Evolutionary conservation across 164 flowering plant genomes (phyloP), one percentile per base, ranked within the genome.

Genomic region (Saururus chinensis): DNA sequence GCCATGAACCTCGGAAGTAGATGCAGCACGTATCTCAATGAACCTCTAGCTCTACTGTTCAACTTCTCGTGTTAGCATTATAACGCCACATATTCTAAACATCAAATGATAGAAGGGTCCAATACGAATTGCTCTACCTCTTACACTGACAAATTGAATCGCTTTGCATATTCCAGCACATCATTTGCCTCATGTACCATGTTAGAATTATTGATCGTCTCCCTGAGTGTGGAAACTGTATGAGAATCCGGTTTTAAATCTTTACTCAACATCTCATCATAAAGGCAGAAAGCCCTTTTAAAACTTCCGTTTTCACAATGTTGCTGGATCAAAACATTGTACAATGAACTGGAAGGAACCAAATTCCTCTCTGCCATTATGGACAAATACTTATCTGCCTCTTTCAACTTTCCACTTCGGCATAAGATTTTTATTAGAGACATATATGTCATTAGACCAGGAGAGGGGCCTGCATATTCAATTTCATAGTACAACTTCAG

Each of bases 401-500:
- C 86, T 45, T 66, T 68, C 57, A 79, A 40, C 67, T 77, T 81
- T 57, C 86, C 79, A 60, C 73, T 66, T 17, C 53, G 66, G 53
- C 88, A 81, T 22, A 84, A 63, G 62, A 74, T 60, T 52, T 60
- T 64, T 51, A 87, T 79, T 63, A 89, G 55, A 4, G 83, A 70
- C 26, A 64, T 57, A 52, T 80, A 83, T 40, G 64, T 69, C 62
- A 56, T 51, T 24, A 66, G 51, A 63, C 82, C 79, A 58, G 84
- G 87, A 64, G 78, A 57, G 13, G 80, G 59, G 10, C 73, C 75
- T 51, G 71, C 77, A 70, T 67, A 78, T 49, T 75, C 84, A 91
- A 86, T 87, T 73, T 92, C 98, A 74, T 86, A 73, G 51, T 76
- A 89, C 61, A 87, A 72, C 74, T 87, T 86, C 53, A 85, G 73